These are phyloP conservation scores for Rutstroemia sp. DNA, from an alignment of 2,329 filamentous ascomycete species.

Conservation along the genomic window DNA sequence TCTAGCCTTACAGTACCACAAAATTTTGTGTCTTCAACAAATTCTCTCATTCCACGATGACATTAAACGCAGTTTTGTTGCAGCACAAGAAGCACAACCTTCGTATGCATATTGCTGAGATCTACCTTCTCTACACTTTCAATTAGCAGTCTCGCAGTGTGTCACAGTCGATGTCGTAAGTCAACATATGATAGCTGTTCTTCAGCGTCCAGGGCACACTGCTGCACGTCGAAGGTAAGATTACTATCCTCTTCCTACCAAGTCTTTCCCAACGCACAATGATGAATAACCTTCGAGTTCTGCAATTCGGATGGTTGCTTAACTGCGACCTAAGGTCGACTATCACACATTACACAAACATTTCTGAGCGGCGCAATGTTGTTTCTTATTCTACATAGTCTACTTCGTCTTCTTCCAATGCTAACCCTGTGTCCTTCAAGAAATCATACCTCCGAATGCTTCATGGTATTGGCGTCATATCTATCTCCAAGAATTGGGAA, in stretches of 20 bases:
- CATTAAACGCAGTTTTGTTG: too few relatives aligned
- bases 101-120: too few relatives aligned
- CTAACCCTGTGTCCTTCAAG: not conserved
- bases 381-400: not conserved
- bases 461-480: slow-evolving; percentile 31
- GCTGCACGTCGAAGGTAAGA: not conserved
- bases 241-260: not conserved
- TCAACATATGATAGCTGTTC: too few relatives aligned
- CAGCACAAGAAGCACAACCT: too few relatives aligned
- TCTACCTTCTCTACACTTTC: too few relatives aligned
- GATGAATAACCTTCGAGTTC: slow-evolving; percentile 27
- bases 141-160: too few relatives aligned
- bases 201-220: too few relatives aligned
- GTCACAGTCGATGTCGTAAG: too few relatives aligned
- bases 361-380: slow-evolving; percentile 1
- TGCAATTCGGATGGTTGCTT: slow-evolving; percentile 26
- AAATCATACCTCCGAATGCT: not conserved
- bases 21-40: too few relatives aligned
- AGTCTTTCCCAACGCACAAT: slow-evolving; percentile 7
- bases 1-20: too few relatives aligned
- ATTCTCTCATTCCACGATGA: too few relatives aligned
- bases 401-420: not conserved
- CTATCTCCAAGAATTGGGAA: slow-evolving; percentile 42
- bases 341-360: slow-evolving; percentile 25
- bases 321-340: slow-evolving; percentile 20